Evolutionary conservation across 176 grass and related monocot genomes (phyloP), one percentile per base, ranked within the genome.

Genomic region (Canna indica): DNA sequence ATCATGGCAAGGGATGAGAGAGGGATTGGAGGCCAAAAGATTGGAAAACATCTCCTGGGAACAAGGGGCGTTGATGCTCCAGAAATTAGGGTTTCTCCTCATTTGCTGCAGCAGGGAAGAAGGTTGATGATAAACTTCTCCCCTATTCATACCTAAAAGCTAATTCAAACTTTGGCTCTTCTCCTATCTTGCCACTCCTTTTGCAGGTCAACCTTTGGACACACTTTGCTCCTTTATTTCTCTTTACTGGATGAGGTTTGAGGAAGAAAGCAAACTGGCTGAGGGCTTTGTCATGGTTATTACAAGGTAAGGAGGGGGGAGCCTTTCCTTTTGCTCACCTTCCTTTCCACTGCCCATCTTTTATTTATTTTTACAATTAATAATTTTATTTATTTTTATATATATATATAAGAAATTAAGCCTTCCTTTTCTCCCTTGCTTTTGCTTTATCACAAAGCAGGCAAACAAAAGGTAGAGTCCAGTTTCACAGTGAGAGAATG

Each of bases 1-100:
- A 67, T 77, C 65, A 77, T 69, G 54, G 71, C 38, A 4, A 73
- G 71, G 26, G 79, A 72, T 80, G 78, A 68, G 79, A 84, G 9
- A 80, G 84, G 35, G 81, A 33, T 14, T 11, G 22, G n/a, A 2
- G 83, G 61, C 1, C 62, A 22, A 38, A 62, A 57, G 20, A 67
- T 29, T 20, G 62, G 7, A 3, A 47, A 48, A 32, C 14, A 70
- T 70, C 68, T 50, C 44, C 28, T 70, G 68, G 50, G 68, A 31
- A 18, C 3, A 27, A 39, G 44, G 26, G 67, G 1, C 20, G 45
- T 47, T 70, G 26, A 48, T 33, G 44, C 66, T 70, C 27, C 68
- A 70, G 11, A 46, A 70, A 41, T 44, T 31, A 70, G 28, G 68
- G 68, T 8, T 70, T 70, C 68, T 31, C 13, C 36, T 41, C 36